These are phyloP conservation scores for Leccinum pachyderme DNA, from an alignment of 1,284 basidiomycete species.

Conservation along the genomic window DNA sequence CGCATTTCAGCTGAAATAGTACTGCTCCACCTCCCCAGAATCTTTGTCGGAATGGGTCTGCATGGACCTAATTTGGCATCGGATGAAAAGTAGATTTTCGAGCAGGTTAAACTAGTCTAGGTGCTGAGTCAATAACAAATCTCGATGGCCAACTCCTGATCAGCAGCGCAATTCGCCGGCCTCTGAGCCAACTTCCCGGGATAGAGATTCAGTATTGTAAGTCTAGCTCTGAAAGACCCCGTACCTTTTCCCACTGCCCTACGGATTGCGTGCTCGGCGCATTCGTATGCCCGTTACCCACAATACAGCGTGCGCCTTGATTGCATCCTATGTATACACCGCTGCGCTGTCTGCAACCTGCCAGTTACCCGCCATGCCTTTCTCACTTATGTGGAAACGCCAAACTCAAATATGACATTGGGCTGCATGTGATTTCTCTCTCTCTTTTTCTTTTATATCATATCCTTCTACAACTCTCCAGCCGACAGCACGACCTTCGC, in stretches of 20 bases:
- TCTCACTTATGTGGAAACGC: not conserved
- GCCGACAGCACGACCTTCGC: not conserved
- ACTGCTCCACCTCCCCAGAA: not conserved
- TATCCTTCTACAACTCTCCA: not conserved
- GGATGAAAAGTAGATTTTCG: conserved; percentile 3
- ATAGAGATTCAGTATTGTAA: not conserved
- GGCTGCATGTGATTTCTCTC: not conserved
- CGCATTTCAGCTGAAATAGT: not conserved
- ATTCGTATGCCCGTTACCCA: not conserved
- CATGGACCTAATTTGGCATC: not conserved
- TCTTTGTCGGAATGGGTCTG: not conserved
- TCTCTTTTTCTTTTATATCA: not conserved
- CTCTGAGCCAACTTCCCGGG: not conserved
- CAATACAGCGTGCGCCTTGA: not conserved
- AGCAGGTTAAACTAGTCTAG: not conserved
- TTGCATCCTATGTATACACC: not conserved
- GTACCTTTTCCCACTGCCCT: conserved; percentile 1
- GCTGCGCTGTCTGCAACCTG: not conserved
- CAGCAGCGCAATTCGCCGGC: conserved; percentile 1
- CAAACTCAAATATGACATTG: not conserved
- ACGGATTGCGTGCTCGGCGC: not conserved
- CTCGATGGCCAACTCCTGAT: not conserved
- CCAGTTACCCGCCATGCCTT: not conserved
- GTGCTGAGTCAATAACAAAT: not conserved
- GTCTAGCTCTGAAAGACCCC: not conserved